Percentiles rank a stretch among this genome's conserved stretches.
These are phyloP conservation scores for Nemophila menziesii DNA, from an alignment of 257 asterid genomes.

Conservation along the genomic window DNA sequence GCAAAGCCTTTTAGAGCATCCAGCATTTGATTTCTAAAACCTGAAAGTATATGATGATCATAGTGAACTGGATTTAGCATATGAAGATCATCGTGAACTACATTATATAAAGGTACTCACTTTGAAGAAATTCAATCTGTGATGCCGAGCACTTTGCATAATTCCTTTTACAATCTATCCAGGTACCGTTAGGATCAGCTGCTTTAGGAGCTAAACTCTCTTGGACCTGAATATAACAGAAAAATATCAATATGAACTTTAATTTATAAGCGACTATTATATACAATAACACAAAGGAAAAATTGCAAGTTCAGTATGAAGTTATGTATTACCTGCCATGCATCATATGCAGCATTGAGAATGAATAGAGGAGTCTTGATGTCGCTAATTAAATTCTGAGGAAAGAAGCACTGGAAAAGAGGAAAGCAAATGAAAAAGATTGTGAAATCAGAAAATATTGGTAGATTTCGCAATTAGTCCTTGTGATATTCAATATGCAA, in stretches of 20 bases:
- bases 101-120: background rate
- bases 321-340: conserved; percentile 43
- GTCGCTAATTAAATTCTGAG: conserved; percentile 41
- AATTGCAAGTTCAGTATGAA: conserved; percentile 1
- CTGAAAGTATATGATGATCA: conserved; percentile 2
- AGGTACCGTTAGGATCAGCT: conserved; percentile 55
- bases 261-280: background rate
- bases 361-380: conserved; percentile 45
- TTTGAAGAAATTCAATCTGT: conserved; percentile 41
- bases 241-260: background rate
- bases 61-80: background rate
- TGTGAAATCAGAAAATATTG: background rate
- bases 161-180: conserved; percentile 47
- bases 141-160: conserved; percentile 36
- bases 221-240: conserved; percentile 35
- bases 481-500: no score
- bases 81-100: background rate
- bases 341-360: conserved; percentile 54
- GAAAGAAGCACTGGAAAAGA: conserved; percentile 58
- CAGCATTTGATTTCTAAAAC: conserved; percentile 61
- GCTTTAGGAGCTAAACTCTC: conserved; percentile 56
- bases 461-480: no score
- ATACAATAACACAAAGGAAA: background rate
- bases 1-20: conserved; percentile 38
- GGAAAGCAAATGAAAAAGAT: background rate